Percentiles rank a stretch among this genome's conserved stretches.
phyloP scores from a whole-genome alignment of 192 early-diverging fungal genomes.

The Pilaira anomala region DNA sequence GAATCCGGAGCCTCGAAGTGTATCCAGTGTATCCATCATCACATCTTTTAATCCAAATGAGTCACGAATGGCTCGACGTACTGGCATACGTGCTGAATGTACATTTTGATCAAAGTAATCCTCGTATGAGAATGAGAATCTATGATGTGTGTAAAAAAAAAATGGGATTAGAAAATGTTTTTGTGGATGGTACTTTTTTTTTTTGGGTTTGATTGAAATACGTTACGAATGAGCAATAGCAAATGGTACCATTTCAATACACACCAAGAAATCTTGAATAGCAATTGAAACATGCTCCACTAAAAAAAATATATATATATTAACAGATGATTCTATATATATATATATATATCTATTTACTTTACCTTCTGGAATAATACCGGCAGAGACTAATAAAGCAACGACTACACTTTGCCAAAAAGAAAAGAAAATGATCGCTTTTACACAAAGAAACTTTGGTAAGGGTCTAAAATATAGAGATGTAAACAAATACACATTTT shows the following conservation, averaged over 20 bases:
- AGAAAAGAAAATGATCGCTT: conserved; percentile 90
- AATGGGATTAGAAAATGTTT: neutral
- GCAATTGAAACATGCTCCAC: conserved; percentile 72
- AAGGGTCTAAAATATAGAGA: conserved; percentile 59
- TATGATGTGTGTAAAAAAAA: neutral
- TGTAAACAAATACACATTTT: conserved; percentile 13
- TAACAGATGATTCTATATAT: too few species aligned
- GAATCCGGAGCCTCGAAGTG: conserved; percentile 74
- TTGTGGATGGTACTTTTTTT: neutral
- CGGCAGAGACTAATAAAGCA: conserved; percentile 73
- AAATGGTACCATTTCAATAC: conserved; percentile 84
- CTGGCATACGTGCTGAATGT: conserved; percentile 69
- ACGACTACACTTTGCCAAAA: conserved; percentile 91
- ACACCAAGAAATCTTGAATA: conserved; percentile 89
- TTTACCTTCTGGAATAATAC: conserved; percentile 70
- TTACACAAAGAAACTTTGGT: conserved; percentile 93
- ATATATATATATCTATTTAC: neutral
- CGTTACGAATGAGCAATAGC: conserved; percentile 75
- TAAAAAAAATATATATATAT: conserved; percentile 13
- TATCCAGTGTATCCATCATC: conserved; percentile 73
- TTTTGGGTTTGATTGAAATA: conserved; percentile 19
- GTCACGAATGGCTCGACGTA: conserved; percentile 77
- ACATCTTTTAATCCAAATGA: conserved; percentile 83
- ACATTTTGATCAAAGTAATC: conserved; percentile 68
- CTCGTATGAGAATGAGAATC: conserved; percentile 77